Base-by-base conservation (phyloP, 352 stramenopile species). In the Phytophthora pistaciae region DNA sequence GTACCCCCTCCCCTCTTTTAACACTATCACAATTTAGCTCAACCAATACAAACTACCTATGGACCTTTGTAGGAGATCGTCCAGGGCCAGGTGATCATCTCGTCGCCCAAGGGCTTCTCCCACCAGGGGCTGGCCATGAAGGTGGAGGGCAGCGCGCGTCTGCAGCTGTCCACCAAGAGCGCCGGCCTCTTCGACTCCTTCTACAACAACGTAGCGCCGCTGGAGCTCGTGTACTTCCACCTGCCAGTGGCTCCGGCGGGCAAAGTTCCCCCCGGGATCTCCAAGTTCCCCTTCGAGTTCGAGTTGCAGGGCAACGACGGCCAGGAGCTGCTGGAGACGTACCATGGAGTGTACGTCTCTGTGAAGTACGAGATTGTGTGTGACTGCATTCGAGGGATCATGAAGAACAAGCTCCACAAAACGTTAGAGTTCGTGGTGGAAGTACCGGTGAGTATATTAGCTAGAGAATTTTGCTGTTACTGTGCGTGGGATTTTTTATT, bases 371-470 rank as follows among this genome's bases (percentile, higher is more conserved):
- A 93, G 64, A 95, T 98, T 55, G 78, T 80, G 1, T 90, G 78
- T 60, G 90, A 94, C 65, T 96, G 91, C 66, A 79, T 94, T 46
- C 91, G 92, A 46, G 90, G 93, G 7, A 84, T 96, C 40, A 93
- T 97, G 84, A 94, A 97, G 78, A 91, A 89, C 50, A 93, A 87
- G 23, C 66, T 96, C 50, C 86, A 94, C 70, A 91, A 90, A 55
- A 90, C 80, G 10, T 59, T 98, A 27, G 93, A 98, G 78, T 97
- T 98, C 63, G 93, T 98, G 59, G 91, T 98, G 27, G 90, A 98
- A 86, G 88, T 96, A 8, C 91, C 93, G 29, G 80, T 94, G 23
- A 38, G 76, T 64, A 42, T 42, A 0, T 18, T 29, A 11, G 29
- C 29, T 36, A 6, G 18, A 50, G 38, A 23, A 23, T 23, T 5